Evolutionary conservation across 805 yeast species (phyloP).

Genomic region (Grigorovia humatica): DNA sequence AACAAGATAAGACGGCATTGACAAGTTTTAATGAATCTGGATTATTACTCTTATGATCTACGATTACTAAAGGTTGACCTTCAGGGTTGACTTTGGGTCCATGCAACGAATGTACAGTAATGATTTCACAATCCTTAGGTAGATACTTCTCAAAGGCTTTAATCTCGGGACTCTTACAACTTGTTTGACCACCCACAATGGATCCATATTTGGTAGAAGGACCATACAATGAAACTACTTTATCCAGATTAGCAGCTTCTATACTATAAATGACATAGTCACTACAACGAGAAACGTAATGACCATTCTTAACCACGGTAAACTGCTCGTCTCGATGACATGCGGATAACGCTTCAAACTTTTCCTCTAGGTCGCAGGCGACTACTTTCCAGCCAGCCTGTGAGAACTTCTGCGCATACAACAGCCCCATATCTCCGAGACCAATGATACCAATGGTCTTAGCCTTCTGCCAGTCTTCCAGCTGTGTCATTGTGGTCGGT

Average conservation of each 20-base stretch:
- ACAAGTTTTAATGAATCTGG: constrained; percentile 51
- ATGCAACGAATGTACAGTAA: constrained; percentile 84
- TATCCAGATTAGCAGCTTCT: constrained; percentile 76
- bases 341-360: constrained; percentile 35
- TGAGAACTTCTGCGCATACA: constrained; percentile 72
- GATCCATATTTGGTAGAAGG: constrained; percentile 83
- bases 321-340: constrained; percentile 38
- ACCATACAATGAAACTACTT: constrained; percentile 67
- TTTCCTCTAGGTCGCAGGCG: constrained; percentile 76
- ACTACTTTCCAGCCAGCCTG: constrained; percentile 82
- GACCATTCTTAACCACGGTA: constrained; percentile 65
- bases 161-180: constrained; percentile 88
- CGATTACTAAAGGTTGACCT: constrained; percentile 88
- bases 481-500: constrained; percentile 4
- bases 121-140: constrained; percentile 73
- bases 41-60: constrained; percentile 54
- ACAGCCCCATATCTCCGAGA: constrained; percentile 90
- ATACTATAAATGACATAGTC: constrained; percentile 86
- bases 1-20: constrained; percentile 53
- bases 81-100: constrained; percentile 85
- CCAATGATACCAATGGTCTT: constrained; percentile 86
- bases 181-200: constrained; percentile 96
- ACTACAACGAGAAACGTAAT: constrained; percentile 64
- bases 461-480: constrained; percentile 30
- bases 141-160: constrained; percentile 66